phyloP scores from a whole-genome alignment of 2,329 filamentous ascomycete species.

The Dothistroma pini region DNA sequence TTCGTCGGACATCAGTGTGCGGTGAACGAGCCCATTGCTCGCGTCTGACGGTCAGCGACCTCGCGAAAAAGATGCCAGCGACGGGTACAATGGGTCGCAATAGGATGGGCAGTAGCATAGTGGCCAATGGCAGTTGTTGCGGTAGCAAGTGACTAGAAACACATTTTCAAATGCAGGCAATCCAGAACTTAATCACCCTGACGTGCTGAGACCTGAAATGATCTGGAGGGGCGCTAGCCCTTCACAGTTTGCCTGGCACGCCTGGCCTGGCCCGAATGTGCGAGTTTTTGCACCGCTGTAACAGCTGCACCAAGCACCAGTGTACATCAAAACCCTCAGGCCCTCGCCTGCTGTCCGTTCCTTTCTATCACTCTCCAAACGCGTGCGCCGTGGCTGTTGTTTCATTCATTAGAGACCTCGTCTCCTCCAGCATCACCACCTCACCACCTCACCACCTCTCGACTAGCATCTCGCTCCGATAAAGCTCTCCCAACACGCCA shows the following conservation, averaged over 20 bases:
- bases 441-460: background rate
- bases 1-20: background rate
- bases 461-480: background rate
- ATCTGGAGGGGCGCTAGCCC: background rate
- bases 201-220: too few relatives aligned
- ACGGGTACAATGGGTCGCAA: background rate
- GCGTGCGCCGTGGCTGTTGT: background rate
- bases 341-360: background rate
- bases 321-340: constrained; percentile 2
- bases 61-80: background rate
- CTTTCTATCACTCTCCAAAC: background rate
- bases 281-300: background rate
- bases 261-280: background rate
- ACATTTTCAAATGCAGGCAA: background rate
- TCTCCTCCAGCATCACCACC: background rate
- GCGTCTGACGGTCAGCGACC: background rate
- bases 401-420: background rate
- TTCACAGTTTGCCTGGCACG: background rate
- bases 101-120: background rate
- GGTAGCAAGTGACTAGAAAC: background rate
- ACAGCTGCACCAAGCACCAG: too few relatives aligned
- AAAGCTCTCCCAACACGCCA: constrained; percentile 4
- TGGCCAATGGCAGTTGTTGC: background rate
- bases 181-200: constrained; percentile 1
- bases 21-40: background rate